Evolutionary conservation across 495 filamentous ascomycete species (phyloP).

Genomic region (Platismatia glauca): DNA sequence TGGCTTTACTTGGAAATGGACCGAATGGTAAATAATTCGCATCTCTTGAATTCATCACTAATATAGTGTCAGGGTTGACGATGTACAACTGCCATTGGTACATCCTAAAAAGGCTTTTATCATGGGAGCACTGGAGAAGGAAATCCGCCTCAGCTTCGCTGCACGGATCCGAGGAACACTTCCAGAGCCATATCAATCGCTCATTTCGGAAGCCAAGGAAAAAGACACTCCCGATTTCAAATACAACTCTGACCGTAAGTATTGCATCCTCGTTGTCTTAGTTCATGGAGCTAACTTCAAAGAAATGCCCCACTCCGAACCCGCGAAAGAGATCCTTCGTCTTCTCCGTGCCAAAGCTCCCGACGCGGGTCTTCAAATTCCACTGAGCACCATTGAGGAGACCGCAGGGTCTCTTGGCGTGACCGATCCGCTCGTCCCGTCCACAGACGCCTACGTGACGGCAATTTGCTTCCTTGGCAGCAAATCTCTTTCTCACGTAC

Average conservation of each 20-base stretch:
- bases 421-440: constrained; percentile 63
- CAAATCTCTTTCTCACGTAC: constrained; percentile 90
- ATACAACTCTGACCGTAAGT: constrained; percentile 68
- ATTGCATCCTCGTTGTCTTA: constrained; percentile 4
- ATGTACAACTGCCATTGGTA: constrained; percentile 64
- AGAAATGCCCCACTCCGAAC: constrained; percentile 72
- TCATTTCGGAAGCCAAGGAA: constrained; percentile 82
- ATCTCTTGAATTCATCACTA: not conserved
- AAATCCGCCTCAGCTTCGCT: constrained; percentile 92
- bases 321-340: constrained; percentile 68
- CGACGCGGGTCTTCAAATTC: constrained; percentile 68
- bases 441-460: constrained; percentile 88
- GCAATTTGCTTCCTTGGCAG: constrained; percentile 84
- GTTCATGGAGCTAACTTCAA: constrained; percentile 5
- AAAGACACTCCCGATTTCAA: constrained; percentile 93
- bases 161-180: constrained; percentile 92
- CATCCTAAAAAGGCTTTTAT: constrained; percentile 93
- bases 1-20: constrained; percentile 99
- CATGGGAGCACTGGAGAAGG: constrained; percentile 81
- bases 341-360: constrained; percentile 75
- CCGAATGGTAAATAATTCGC: constrained; percentile 62
- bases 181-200: constrained; percentile 68
- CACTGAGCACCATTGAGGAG: constrained; percentile 68
- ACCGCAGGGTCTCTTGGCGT: constrained; percentile 58
- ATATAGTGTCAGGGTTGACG: constrained; percentile 52